phyloP scores from a whole-genome alignment of 345 rosid genomes.

The Citrus maxima region DNA sequence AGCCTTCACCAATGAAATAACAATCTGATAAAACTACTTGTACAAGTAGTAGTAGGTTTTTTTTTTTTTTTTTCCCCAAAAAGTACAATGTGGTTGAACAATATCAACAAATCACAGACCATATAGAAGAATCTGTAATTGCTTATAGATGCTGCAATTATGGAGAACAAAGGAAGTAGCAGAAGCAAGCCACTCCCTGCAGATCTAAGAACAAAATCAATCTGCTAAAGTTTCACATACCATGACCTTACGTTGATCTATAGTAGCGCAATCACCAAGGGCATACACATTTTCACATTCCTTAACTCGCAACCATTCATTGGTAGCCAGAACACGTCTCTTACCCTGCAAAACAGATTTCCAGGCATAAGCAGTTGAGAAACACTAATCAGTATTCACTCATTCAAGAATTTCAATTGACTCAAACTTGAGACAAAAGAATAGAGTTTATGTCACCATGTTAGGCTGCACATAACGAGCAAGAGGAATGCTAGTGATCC shows the following conservation, averaged over 20 bases:
- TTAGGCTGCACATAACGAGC: neutral
- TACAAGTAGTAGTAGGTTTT: neutral
- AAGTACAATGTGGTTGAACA: too few relatives aligned
- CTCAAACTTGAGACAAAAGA: neutral
- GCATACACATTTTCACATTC: conserved; percentile 77
- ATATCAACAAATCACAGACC: neutral
- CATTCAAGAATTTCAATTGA: neutral
- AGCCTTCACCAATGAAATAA: neutral
- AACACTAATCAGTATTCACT: neutral
- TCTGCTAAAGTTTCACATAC: conserved; percentile 34
- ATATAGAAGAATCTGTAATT: neutral
- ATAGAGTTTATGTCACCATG: neutral
- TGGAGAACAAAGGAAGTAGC: neutral
- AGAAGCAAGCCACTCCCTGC: neutral
- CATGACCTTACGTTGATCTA: conserved; percentile 84
- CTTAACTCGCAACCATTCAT: conserved; percentile 91
- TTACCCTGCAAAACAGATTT: conserved; percentile 42
- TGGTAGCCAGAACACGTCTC: conserved; percentile 68
- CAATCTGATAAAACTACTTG: neutral
- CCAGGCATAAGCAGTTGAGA: conserved; percentile 3
- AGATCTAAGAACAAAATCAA: conserved; percentile 3
- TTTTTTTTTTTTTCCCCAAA: too few relatives aligned
- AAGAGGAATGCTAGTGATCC: neutral
- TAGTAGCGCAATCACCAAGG: conserved; percentile 94
- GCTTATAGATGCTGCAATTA: neutral